Base-by-base conservation (phyloP, 148 eudicot genomes). In the Beta vulgaris region DNA sequence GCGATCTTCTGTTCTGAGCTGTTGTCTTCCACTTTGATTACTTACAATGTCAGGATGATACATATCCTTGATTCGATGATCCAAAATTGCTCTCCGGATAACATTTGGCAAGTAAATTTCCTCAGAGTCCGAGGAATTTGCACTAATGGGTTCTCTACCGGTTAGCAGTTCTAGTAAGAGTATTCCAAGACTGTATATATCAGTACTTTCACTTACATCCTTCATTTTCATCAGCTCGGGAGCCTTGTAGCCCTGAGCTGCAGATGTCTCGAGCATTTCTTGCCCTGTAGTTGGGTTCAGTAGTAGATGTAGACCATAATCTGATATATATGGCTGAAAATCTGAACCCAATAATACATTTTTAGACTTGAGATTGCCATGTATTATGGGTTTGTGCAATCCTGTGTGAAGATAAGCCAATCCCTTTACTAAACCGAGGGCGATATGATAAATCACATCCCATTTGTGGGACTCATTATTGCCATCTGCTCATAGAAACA, bases 221-320 rank as follows among this genome's bases (percentile, higher is more conserved):
- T 82, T 94, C 80, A 87, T 87, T 76, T 94, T 91, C 74, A 91
- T 94, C 62, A 91, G 80, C 81, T 94, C 98, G 1, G 98, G 98
- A 60, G 98, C 87, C 80, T 89, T 94, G 63, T 92, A 94, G 29
- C 98, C 98, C 77, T 91, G 85, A 54, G 80, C 77, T 57, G 88
- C 84, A 55, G 93, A 90, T 25, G 71, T 79, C 73, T 92, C 93
- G 19, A 94, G 93, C 91, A 94, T 86, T 82, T 92, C 91, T 78
- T 92, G 98, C 12, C 87, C 93, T 23, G 96, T 80, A 19, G 91
- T 79, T 7, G 93, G 88, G 79, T 89, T 91, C 76, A 94, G 80
- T 39, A 94, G 83, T 48, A 87, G 84, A 84, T 89, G 86, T 15
- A 90, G 71, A 59, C 98, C 92, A 34, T 85, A 79, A 78, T 91